Conservation (phyloP, 768 basidiomycete species). For the Melanogaster broomeanus region DNA sequence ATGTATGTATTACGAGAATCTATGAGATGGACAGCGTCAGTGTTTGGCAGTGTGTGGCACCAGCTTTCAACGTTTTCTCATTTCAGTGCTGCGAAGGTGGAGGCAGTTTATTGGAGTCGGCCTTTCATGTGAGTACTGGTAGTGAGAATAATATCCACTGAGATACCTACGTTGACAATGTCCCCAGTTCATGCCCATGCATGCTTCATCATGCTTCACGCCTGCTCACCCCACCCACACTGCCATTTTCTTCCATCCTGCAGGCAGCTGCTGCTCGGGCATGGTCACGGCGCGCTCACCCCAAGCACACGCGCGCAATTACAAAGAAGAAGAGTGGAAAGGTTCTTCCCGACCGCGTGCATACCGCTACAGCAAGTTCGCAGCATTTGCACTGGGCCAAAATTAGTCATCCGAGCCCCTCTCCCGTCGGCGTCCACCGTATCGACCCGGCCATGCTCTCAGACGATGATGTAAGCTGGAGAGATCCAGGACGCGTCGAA, state of each 20-base stretch:
- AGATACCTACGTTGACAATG: neutral
- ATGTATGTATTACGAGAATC: no score
- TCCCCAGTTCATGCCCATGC: constrained; percentile 29
- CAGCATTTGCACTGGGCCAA: neutral
- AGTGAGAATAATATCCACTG: neutral
- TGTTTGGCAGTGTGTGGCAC: neutral
- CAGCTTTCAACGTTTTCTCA: constrained; percentile 1
- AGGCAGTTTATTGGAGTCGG: neutral
- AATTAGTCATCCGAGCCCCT: neutral
- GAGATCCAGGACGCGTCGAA: constrained; percentile 24
- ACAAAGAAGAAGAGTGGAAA: neutral
- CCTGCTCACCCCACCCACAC: constrained; percentile 14
- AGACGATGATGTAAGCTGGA: constrained; percentile 24
- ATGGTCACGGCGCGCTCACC: constrained; percentile 38
- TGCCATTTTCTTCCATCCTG: constrained; percentile 41
- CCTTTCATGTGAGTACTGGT: constrained; percentile 9
- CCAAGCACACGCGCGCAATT: neutral
- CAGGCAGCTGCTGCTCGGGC: constrained; percentile 53
- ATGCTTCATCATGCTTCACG: constrained; percentile 43
- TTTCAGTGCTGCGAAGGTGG: neutral
- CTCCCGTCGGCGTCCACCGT: constrained; percentile 2
- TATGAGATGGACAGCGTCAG: neutral
- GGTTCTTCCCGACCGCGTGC: neutral
- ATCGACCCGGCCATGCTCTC: constrained; percentile 26
- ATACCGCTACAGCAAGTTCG: neutral